These are phyloP conservation scores for Coprinopsis strossmayeri DNA, from an alignment of 768 basidiomycete species.

Conservation along the genomic window DNA sequence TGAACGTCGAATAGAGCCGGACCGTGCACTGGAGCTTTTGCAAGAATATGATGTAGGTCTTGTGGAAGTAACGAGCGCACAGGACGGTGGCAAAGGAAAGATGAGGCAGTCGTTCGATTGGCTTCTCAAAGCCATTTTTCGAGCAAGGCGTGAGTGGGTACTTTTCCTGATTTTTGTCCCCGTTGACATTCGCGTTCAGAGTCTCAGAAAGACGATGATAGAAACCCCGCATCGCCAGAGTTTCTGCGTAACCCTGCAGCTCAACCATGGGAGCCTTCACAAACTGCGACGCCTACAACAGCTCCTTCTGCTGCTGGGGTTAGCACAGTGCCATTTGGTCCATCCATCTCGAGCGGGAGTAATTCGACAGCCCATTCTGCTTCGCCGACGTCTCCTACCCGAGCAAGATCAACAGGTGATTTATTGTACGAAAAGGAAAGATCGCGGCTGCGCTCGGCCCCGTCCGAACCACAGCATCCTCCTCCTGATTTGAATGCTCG, in stretches of 20 bases:
- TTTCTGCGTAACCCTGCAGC: slow-evolving; percentile 37
- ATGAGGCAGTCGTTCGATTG: slow-evolving; percentile 72
- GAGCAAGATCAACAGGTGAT: slow-evolving; percentile 52
- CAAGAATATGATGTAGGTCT: slow-evolving; percentile 68
- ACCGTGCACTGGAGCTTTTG: slow-evolving; percentile 42
- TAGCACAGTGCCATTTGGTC: slow-evolving; percentile 9
- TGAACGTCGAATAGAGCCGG: slow-evolving; percentile 49
- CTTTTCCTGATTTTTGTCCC: background rate
- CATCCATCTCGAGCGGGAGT: slow-evolving; percentile 3
- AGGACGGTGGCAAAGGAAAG: slow-evolving; percentile 57
- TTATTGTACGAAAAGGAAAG: slow-evolving; percentile 35
- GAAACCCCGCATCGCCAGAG: slow-evolving; percentile 72
- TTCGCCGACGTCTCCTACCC: slow-evolving; percentile 41
- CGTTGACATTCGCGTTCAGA: background rate
- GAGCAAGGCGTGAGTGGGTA: slow-evolving; percentile 35
- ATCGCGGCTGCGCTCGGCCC: slow-evolving; percentile 17
- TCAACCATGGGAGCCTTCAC: slow-evolving; percentile 51
- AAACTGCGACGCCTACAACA: slow-evolving; percentile 44
- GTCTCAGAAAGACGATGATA: slow-evolving; percentile 30
- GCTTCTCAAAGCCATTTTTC: slow-evolving; percentile 60
- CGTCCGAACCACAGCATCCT: slow-evolving; percentile 1
- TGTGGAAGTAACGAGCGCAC: slow-evolving; percentile 59
- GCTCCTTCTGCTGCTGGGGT: slow-evolving; percentile 24
- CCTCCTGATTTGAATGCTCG: slow-evolving; percentile 9
- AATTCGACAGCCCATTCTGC: slow-evolving; percentile 26